phyloP scores from a whole-genome alignment of 106 monocot genomes.

The Dendrobium nobile region DNA sequence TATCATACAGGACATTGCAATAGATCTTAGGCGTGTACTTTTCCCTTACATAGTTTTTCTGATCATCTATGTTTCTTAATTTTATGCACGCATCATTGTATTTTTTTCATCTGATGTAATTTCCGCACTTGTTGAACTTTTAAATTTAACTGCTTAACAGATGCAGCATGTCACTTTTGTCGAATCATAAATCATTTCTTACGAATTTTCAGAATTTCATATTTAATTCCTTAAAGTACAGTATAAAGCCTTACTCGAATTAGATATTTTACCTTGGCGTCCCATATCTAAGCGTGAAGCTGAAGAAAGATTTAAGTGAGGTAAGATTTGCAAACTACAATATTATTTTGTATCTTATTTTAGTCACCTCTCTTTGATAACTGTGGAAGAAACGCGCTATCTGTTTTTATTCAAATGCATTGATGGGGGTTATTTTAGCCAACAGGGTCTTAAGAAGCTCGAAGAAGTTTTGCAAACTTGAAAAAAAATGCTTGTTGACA shows the following conservation, averaged over 20 bases:
- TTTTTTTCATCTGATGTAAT: background rate
- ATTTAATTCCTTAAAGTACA: conserved; percentile 6
- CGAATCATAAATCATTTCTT: background rate
- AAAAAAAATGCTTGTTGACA: conserved; percentile 64
- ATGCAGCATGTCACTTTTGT: background rate
- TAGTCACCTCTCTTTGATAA: background rate
- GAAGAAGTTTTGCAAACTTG: conserved; percentile 67
- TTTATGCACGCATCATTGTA: background rate
- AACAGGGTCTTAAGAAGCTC: conserved; percentile 72
- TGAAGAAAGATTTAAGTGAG: conserved; percentile 81
- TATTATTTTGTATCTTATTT: background rate
- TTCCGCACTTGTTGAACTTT: background rate
- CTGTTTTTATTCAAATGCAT: background rate
- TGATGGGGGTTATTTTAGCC: conserved; percentile 1
- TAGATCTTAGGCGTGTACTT: background rate
- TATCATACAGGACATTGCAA: background rate
- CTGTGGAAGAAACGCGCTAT: background rate
- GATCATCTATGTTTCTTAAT: background rate
- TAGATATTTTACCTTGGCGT: conserved; percentile 80
- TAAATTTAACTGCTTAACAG: background rate
- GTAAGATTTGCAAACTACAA: conserved; percentile 22
- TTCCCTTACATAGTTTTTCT: background rate
- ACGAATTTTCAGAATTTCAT: background rate
- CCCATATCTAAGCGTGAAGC: conserved; percentile 87
- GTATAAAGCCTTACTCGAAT: conserved; percentile 52